These are phyloP conservation scores for Diddensiella transvaalensis DNA, from an alignment of 805 yeast genomes.

Conservation along the genomic window DNA sequence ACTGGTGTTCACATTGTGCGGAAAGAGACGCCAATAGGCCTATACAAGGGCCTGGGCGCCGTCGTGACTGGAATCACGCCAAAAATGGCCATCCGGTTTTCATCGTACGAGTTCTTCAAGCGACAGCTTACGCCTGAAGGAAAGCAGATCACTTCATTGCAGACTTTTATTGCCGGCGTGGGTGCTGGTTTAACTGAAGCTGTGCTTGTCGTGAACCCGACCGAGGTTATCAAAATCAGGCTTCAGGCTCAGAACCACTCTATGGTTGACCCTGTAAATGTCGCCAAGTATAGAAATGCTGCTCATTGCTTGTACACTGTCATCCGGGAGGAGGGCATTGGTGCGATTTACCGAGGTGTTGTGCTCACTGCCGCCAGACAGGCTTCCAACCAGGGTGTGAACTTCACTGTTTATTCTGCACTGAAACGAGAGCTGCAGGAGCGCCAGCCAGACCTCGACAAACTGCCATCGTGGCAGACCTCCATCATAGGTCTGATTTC, in stretches of 20 bases:
- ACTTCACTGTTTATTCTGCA: conserved; percentile 91
- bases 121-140: conserved; percentile 59
- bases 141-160: conserved; percentile 64
- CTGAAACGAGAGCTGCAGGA: conserved; percentile 68
- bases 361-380: conserved; percentile 95
- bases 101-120: conserved; percentile 88
- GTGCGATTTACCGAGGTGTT: conserved; percentile 90
- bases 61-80: conserved; percentile 97
- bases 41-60: conserved; percentile 95
- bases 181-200: conserved; percentile 98
- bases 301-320: conserved; percentile 84
- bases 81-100: conserved; percentile 95
- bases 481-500: conserved; percentile 85
- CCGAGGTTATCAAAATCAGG: conserved; percentile 95
- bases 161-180: conserved; percentile 87
- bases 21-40: conserved; percentile 78
- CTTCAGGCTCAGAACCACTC: conserved; percentile 94
- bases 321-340: conserved; percentile 85
- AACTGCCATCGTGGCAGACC: conserved; percentile 90
- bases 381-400: conserved; percentile 97
- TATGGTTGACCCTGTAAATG: conserved; percentile 73
- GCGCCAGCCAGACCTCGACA: conserved; percentile 47
- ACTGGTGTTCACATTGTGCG: conserved; percentile 78
- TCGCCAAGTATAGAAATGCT: conserved; percentile 88
- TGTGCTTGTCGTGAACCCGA: conserved; percentile 89